These are phyloP conservation scores for Salix suchowensis DNA, from an alignment of 345 rosid species.

Conservation along the genomic window DNA sequence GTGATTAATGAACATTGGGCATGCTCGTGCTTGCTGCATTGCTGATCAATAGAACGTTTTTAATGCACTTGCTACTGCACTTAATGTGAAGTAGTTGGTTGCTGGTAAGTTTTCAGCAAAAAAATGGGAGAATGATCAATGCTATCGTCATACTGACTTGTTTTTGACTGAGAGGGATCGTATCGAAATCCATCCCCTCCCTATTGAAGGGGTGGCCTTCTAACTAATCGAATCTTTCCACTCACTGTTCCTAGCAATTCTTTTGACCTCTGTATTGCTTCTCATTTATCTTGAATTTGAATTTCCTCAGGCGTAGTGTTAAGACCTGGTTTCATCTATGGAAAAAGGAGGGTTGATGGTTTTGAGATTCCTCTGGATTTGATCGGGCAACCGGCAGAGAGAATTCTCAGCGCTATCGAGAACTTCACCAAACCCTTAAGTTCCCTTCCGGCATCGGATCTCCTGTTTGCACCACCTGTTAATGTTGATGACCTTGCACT, in stretches of 20 bases:
- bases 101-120: too few species aligned
- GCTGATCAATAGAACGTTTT: background rate
- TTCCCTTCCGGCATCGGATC: conserved; percentile 74
- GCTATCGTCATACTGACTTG: too few species aligned
- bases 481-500: conserved; percentile 77
- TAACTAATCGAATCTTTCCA: too few species aligned
- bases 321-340: conserved; percentile 85
- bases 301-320: conserved; percentile 61
- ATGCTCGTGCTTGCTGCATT: background rate
- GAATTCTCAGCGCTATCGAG: conserved; percentile 45
- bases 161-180: too few species aligned
- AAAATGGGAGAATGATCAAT: too few species aligned
- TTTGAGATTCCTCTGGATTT: conserved; percentile 77
- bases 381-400: conserved; percentile 71
- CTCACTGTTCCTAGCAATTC: too few species aligned
- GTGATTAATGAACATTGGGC: background rate
- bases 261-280: background rate
- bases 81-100: too few species aligned
- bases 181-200: too few species aligned
- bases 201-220: too few species aligned
- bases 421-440: conserved; percentile 61
- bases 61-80: too few species aligned
- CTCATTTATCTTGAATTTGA: conserved; percentile 9
- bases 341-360: conserved; percentile 65
- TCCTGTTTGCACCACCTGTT: conserved; percentile 74